A percentile compares a stretch with the other conserved stretches of the same genome.
These are phyloP conservation scores for Musa schizocarpa DNA, from an alignment of 176 grass and related monocot genomes.

Conservation along the genomic window DNA sequence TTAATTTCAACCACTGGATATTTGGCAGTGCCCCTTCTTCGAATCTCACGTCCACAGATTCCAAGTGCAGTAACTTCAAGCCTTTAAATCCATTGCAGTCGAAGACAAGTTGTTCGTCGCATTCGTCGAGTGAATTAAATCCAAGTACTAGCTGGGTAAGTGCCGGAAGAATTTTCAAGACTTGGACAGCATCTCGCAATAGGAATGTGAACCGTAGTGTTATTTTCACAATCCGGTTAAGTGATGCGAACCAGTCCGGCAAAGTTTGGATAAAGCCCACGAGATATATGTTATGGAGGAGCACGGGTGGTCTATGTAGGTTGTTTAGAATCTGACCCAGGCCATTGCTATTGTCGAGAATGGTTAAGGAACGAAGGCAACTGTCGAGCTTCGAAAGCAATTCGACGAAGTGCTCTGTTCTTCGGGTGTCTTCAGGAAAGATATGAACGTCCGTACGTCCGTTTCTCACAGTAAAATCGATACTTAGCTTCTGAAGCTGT, in stretches of 20 bases:
- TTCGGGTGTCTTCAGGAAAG: too few relatives aligned
- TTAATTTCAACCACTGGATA: neutral
- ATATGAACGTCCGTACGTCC: too few relatives aligned
- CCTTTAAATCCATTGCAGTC: neutral
- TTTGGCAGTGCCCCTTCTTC: neutral
- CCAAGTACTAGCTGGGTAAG: neutral
- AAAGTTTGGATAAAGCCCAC: neutral
- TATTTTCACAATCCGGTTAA: neutral
- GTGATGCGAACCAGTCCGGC: neutral
- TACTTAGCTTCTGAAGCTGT: too few relatives aligned
- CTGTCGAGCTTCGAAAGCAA: too few relatives aligned
- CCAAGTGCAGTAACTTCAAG: neutral
- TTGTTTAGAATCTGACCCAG: too few relatives aligned
- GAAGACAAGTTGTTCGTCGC: neutral
- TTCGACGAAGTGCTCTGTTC: too few relatives aligned
- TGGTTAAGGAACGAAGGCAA: too few relatives aligned
- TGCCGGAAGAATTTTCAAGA: neutral
- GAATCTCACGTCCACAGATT: neutral
- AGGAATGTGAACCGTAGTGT: neutral
- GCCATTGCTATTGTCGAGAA: too few relatives aligned
- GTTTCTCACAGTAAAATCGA: too few relatives aligned
- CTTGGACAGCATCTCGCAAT: neutral
- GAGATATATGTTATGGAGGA: too few relatives aligned
- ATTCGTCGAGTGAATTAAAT: too few relatives aligned
- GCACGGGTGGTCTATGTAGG: too few relatives aligned